These are phyloP conservation scores for Pythium dissotocum DNA, from an alignment of 352 stramenopile species.

Conservation along the genomic window DNA sequence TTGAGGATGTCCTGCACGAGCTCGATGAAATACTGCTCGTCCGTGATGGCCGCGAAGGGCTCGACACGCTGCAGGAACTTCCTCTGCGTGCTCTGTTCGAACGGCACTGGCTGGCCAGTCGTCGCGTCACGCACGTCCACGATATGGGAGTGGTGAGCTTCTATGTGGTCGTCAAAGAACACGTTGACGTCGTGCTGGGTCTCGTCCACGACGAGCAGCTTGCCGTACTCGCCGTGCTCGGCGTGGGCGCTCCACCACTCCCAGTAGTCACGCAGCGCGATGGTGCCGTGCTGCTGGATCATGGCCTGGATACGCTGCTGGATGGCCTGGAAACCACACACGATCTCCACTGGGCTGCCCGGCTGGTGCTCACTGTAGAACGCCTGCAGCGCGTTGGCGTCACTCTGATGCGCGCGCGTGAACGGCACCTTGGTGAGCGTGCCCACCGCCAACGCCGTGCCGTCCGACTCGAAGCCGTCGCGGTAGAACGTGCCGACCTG, in stretches of 20 bases:
- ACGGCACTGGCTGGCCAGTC: constrained; percentile 53
- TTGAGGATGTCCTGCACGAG: constrained; percentile 43
- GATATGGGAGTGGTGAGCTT: constrained; percentile 73
- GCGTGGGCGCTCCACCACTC: constrained; percentile 86
- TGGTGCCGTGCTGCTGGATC: constrained; percentile 35
- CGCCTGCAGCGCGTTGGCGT: constrained; percentile 26
- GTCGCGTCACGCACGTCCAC: constrained; percentile 69
- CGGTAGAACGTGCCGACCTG: constrained; percentile 75
- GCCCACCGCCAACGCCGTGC: constrained; percentile 59
- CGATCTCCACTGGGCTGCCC: constrained; percentile 38
- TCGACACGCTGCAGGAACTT: constrained; percentile 76
- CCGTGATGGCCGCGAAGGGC: constrained; percentile 78
- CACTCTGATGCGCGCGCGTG: constrained; percentile 39
- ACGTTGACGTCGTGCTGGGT: constrained; percentile 26
- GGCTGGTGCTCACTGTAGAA: constrained; percentile 39
- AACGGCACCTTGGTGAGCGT: constrained; percentile 67
- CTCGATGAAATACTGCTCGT: constrained; percentile 71
- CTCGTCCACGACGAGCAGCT: constrained; percentile 62
- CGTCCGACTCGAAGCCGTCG: constrained; percentile 53
- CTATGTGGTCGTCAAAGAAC: constrained; percentile 86
- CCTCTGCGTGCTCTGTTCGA: constrained; percentile 43
- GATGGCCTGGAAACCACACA: constrained; percentile 61
- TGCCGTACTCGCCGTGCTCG: constrained; percentile 75
- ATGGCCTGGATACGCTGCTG: constrained; percentile 32
- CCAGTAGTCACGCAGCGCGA: constrained; percentile 83